Base-by-base conservation (phyloP, 1,139 yeast species). In the Nadsonia starkeyi-henricii region DNA sequence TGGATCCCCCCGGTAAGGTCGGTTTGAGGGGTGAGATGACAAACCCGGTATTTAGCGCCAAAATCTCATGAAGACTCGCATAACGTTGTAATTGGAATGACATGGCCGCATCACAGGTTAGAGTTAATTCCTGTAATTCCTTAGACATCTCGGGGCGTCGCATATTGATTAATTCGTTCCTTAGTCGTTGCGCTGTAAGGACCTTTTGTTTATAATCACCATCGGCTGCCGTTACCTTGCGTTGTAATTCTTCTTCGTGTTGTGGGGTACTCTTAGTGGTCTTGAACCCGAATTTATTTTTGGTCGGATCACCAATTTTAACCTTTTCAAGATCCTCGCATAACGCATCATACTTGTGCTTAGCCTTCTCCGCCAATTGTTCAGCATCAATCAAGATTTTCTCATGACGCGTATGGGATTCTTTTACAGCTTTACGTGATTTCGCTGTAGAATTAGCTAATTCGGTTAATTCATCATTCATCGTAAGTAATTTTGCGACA, bases 281-380 rank as follows among this genome's bases (percentile, higher is more conserved):
- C 33, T 89, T 81, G 58, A 91, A 81, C 19, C 81, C 77, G 21
- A 67, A 62, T 61, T 85, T 86, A 50, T 75, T 74, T 63, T 83
- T 85, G 51, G 82, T 74, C 20, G 95, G 96, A 60, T 89, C 97
- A 0, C 83, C 74, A 48, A 81, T 77, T 58, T 82, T 78, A 49
- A 88, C 74, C 57, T 83, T 81, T 57, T 91, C 96, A 64, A 86
- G 75, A 58, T 91, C 97, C 50, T 81, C 85, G 61, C 96, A 86
- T 37, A 86, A 68, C 51, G 85, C 80, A 60, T 76, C 78, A 63
- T 89, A 89, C 62, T 83, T 85, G 47, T 74, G 70, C 63, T 82
- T 85, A 9, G 97, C 94, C 74, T 89, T 88, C 53, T 86, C 96
- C 1, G 95, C 96, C 43, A 78, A 75, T 48, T 72, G 69, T 47